Conservation (phyloP, 495 filamentous ascomycete genomes). For the Xylaria curta region DNA sequence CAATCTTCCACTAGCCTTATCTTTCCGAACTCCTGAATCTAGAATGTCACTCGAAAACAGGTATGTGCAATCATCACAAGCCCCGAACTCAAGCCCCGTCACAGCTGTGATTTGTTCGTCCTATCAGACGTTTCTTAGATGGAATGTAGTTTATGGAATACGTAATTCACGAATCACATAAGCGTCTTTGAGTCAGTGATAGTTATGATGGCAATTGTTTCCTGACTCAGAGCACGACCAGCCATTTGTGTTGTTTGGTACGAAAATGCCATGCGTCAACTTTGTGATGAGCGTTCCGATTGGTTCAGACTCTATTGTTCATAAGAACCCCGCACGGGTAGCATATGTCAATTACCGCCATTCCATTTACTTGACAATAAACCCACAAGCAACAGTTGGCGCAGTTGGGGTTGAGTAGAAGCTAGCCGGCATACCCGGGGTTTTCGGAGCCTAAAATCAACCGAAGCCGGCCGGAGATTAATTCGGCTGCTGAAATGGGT, state of each 20-base stretch:
- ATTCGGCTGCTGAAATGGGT: background rate
- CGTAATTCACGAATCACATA: background rate
- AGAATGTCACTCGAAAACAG: too few species aligned
- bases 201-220: background rate
- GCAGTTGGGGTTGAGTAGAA: background rate
- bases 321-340: too few species aligned
- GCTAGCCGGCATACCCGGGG: background rate
- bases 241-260: background rate
- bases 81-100: too few species aligned
- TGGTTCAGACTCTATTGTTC: background rate
- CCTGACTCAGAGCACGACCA: background rate
- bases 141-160: background rate
- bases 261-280: background rate
- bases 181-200: background rate
- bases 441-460: background rate
- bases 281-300: background rate
- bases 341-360: too few species aligned
- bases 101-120: too few species aligned
- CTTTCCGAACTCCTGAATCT: too few species aligned
- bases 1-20: background rate
- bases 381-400: too few species aligned
- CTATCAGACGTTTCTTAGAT: background rate
- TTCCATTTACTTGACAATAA: too few species aligned
- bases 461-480: slow-evolving; percentile 5
- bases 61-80: too few species aligned